Conservation (phyloP, 108 stramenopile species). For the Stephanodiscus triporus region DNA sequence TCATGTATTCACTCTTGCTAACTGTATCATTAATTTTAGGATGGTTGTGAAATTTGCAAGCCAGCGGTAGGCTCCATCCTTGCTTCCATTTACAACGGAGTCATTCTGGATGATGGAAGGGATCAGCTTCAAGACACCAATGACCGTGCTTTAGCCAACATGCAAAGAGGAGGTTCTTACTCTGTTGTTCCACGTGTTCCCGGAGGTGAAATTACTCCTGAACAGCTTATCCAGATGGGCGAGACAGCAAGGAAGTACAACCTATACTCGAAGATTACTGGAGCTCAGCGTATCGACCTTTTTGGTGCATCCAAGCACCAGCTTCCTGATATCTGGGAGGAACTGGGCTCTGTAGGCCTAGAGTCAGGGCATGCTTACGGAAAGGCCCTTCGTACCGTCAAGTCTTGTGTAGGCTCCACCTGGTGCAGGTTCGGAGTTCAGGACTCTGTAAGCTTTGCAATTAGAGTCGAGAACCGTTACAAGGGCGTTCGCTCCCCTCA, state of each 20-base stretch:
- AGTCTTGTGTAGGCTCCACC: constrained; percentile 93
- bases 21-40: constrained; percentile 25
- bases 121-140: constrained; percentile 92
- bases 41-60: constrained; percentile 93
- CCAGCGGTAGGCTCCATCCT: constrained; percentile 87
- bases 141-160: constrained; percentile 91
- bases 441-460: constrained; percentile 89
- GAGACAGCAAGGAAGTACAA: constrained; percentile 85
- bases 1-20: constrained; percentile 1
- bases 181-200: constrained; percentile 93
- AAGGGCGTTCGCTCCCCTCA: constrained; percentile 94
- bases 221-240: constrained; percentile 88
- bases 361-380: constrained; percentile 95
- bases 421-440: constrained; percentile 96
- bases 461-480: constrained; percentile 92
- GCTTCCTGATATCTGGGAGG: constrained; percentile 94
- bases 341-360: constrained; percentile 86
- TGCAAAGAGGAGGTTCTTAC: constrained; percentile 95
- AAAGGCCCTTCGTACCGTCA: constrained; percentile 93
- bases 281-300: constrained; percentile 90
- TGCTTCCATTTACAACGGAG: constrained; percentile 83
- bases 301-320: constrained; percentile 94
- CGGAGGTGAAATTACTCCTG: constrained; percentile 89
- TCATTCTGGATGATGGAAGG: constrained; percentile 76
- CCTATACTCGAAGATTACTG: constrained; percentile 92